Percentiles rank a stretch among this genome's conserved stretches.
phyloP scores from a whole-genome alignment of 139 green algal species.

The Astrephomene gubernaculifera region DNA sequence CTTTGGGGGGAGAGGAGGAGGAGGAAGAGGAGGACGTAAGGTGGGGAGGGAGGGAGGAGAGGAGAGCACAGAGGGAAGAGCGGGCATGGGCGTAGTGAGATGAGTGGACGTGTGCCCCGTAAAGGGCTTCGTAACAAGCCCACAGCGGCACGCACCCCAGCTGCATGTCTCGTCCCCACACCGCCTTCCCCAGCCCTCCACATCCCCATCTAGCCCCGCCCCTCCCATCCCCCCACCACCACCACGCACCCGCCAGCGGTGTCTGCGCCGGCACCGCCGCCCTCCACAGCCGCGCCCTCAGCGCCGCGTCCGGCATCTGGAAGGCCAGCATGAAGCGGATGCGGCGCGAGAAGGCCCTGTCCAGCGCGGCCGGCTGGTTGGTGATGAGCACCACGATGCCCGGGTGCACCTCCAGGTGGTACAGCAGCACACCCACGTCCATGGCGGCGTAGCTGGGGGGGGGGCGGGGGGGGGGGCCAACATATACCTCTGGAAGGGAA shows the following conservation, averaged over 20 bases:
- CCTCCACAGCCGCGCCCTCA: constrained; percentile 17
- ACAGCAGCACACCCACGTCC: constrained; percentile 37
- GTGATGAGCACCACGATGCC: constrained; percentile 39
- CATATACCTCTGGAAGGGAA: too few species aligned
- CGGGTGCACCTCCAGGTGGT: constrained; percentile 23
- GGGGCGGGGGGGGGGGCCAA: background rate
- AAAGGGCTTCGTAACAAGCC: too few species aligned
- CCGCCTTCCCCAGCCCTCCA: too few species aligned
- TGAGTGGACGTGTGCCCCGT: too few species aligned
- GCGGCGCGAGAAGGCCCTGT: constrained; percentile 27
- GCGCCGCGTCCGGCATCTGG: background rate
- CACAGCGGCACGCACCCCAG: too few species aligned
- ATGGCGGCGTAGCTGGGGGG: constrained; percentile 11
- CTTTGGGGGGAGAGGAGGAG: background rate
- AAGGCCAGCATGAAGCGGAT: constrained; percentile 40
- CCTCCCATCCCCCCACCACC: too few species aligned
- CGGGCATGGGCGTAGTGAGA: too few species aligned
- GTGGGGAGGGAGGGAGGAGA: too few species aligned
- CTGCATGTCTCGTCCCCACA: too few species aligned
- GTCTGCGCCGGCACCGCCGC: constrained; percentile 29
- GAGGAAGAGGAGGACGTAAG: too few species aligned
- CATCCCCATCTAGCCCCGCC: too few species aligned
- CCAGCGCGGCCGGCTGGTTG: constrained; percentile 19
- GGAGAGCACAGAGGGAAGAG: too few species aligned
- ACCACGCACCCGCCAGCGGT: constrained; percentile 22